A percentile compares a stretch with the other conserved stretches of the same genome.
Conservation (phyloP, 1,139 yeast genomes). For the Taphrina sp. region DNA sequence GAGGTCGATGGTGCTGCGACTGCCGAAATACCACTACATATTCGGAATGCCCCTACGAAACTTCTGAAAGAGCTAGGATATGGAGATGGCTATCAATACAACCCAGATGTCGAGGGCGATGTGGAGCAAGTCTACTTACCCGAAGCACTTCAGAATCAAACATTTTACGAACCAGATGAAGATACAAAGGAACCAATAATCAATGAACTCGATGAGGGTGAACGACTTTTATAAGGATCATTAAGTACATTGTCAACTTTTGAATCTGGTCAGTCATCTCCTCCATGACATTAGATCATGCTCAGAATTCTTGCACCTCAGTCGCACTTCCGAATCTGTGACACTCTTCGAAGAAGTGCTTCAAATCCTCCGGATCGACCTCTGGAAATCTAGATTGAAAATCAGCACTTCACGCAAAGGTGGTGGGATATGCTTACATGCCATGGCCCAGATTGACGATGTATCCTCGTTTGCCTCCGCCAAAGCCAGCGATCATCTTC, state of each 20-base stretch:
- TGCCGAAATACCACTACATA: conserved; percentile 70
- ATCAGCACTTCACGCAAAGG: background rate
- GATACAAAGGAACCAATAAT: background rate
- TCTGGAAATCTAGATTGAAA: conserved; percentile 23
- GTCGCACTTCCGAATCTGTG: conserved; percentile 31
- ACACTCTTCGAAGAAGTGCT: conserved; percentile 33
- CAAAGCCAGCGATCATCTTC: conserved; percentile 83
- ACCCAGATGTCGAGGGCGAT: conserved; percentile 65
- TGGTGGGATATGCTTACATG: background rate
- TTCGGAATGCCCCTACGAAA: conserved; percentile 89
- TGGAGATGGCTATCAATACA: conserved; percentile 79
- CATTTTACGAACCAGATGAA: conserved; percentile 45
- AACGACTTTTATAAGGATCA: background rate
- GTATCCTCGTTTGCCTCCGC: conserved; percentile 73
- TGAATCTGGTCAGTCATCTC: background rate
- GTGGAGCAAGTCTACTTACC: conserved; percentile 75
- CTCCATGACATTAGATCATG: no score
- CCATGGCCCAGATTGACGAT: conserved; percentile 35
- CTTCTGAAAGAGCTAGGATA: conserved; percentile 88
- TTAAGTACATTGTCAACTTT: background rate
- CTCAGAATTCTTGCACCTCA: conserved; percentile 27
- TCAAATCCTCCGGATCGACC: conserved; percentile 33
- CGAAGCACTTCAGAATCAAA: conserved; percentile 47
- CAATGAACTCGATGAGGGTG: conserved; percentile 11
- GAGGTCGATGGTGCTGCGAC: conserved; percentile 60